Base-by-base conservation (phyloP, 345 rosid genomes). In the Combretum micranthum region DNA sequence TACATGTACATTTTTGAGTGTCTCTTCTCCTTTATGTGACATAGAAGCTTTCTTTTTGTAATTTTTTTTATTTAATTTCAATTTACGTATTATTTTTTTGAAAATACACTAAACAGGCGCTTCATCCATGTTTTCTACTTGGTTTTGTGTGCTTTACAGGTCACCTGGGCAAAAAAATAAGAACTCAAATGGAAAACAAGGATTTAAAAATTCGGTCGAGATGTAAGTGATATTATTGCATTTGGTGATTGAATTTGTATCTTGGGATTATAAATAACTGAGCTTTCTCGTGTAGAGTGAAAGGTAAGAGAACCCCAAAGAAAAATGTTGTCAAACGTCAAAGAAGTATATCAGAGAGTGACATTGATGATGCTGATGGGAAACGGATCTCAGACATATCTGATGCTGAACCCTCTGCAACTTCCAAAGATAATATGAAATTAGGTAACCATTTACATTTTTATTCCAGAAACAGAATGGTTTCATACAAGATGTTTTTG, bases 231-330 rank as follows among this genome's bases (percentile, higher is more conserved):
- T 68, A 59, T 59, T 17, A 46, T 49, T 12, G 54, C 57, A 8
- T 61, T 23, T 48, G 7, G n/a, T 15, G 19, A 44, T 45, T 13
- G 25, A 10, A 52, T 50, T 55, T 47, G 58, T 42, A 20, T 53
- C 64, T 56, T 52, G 54, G 57, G 25, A 23, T 20, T 45, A 57
- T n/a, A 58, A 45, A 46, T 65, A 39, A 23, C 65, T 53, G 52
- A 26, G 49, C 15, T 46, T 70, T 65, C 48, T 37, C 54, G 55
- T 53, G 15, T 47, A 93, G 97, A 64, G 76, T 71, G 44, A 87
- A 85, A 74, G 79, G 85, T 50, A 85, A 79, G 83, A 81, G 96
- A 80, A 93, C 92, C 49, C 94, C 95, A 42, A 88, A 80, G 86
- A 89, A 82, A 66, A 72, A 69, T 66, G 17, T 68, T 20, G 85